These are phyloP conservation scores for Blumeria graminis DNA, from an alignment of 2,329 filamentous ascomycete genomes.

Conservation along the genomic window DNA sequence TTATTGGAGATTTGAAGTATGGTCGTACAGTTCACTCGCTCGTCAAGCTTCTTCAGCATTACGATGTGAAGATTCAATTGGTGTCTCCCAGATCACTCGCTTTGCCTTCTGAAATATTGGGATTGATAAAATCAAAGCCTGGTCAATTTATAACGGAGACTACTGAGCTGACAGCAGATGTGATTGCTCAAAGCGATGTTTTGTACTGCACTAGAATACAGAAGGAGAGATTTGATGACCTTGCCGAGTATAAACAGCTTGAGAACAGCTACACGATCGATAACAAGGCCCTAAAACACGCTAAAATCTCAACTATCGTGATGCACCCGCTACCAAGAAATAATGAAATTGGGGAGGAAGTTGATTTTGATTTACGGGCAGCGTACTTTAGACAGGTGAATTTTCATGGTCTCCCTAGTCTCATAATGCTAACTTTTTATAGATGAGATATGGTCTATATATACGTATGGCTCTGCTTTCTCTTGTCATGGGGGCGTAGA, in stretches of 20 bases:
- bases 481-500: constrained; percentile 46
- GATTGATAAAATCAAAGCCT: constrained; percentile 40
- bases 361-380: constrained; percentile 89
- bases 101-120: constrained; percentile 51
- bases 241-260: constrained; percentile 59
- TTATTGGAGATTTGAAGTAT: constrained; percentile 78
- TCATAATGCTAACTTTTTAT: constrained; percentile 2
- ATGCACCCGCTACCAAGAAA: constrained; percentile 92
- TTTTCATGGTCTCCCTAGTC: constrained; percentile 9
- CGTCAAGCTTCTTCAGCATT: constrained; percentile 81
- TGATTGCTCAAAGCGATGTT: constrained; percentile 68
- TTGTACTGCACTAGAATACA: constrained; percentile 94
- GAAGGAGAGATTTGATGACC: constrained; percentile 76
- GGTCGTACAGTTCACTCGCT: constrained; percentile 89
- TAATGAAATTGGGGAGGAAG: constrained; percentile 79
- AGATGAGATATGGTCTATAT: constrained; percentile 97
- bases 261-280: constrained; percentile 79
- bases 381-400: constrained; percentile 98
- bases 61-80: constrained; percentile 82
- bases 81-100: constrained; percentile 60
- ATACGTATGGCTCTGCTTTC: constrained; percentile 94
- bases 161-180: constrained; percentile 60
- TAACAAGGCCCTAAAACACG: constrained; percentile 70
- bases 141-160: constrained; percentile 59
- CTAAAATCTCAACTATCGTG: constrained; percentile 81